Base-by-base conservation (phyloP, 78 protist species). In the Speleostelium caveatum region DNA sequence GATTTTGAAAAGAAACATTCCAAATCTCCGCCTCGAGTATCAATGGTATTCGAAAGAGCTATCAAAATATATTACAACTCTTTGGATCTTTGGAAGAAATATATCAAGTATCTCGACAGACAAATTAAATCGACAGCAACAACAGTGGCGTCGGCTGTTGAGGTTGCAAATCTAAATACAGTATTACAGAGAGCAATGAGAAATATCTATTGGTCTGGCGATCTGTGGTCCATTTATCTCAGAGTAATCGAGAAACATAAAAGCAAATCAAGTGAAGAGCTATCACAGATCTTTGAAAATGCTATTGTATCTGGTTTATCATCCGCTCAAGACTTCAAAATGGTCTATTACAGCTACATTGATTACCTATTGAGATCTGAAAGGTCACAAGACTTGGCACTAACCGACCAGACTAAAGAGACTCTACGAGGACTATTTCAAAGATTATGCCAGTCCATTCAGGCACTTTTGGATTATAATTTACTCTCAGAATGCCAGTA, bases 181-280 rank as follows among this genome's bases (percentile, higher is more conserved):
- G 26, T 42, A 22, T 69, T 30, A 8, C 33, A 39, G 35, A 61
- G 91, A 10, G 61, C 79, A 26, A 5, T 60, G 17, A 41, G 91
- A 12, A 53, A 41, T 39, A 45, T 83, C 5, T 83, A 83, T 33
- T 83, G 75, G 75, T 65, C 75, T n/a, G 91, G 91, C 26, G 91
- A 83, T 8, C n/a, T 68, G 8, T 83, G 91, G 91, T n/a, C 56
- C 10, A 30, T 32, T 19, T 83, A 83, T 24, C 16, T 83, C 22
- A 33, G 38, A 28, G 26, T 65, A 5, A 6, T 83, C 0, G 63
- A 75, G 55, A 75, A 22, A 16, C 35, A 75, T 21, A n/a, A n/a
- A n/a, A 26, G 33, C 16, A 12, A 38, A 5, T 3, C 41, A 1
- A 3, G 14, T 51, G 56, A 75, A 8, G 21, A 7, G 17, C 33